phyloP scores from a whole-genome alignment of 1,284 basidiomycete species.

The Irpex rosettiformis region DNA sequence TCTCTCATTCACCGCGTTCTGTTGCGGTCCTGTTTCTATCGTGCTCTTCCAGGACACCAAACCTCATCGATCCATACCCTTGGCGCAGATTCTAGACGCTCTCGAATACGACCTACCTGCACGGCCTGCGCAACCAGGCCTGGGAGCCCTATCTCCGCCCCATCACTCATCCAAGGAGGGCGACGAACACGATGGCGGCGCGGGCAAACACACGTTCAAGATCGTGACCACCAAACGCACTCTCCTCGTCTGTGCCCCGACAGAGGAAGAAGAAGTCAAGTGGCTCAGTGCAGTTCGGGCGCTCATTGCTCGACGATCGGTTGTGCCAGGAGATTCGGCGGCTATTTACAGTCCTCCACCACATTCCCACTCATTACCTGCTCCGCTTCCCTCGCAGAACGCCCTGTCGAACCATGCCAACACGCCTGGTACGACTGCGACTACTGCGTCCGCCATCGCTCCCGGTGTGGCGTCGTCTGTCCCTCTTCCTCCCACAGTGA shows the following conservation, averaged over 20 bases:
- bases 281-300: constrained; percentile 96
- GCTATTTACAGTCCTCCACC: constrained; percentile 4
- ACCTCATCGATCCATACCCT: constrained; percentile 82
- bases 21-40: constrained; percentile 14
- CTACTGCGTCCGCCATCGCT: not conserved
- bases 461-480: not conserved
- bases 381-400: not conserved
- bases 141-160: constrained; percentile 34
- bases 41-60: constrained; percentile 67
- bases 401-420: not conserved
- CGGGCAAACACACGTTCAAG: constrained; percentile 79
- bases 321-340: constrained; percentile 34
- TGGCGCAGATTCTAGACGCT: constrained; percentile 87
- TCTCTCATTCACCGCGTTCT: constrained; percentile 1
- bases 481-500: not conserved
- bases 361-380: not conserved
- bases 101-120: constrained; percentile 77
- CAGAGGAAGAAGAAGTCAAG: constrained; percentile 97
- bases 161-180: constrained; percentile 29
- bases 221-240: constrained; percentile 94
- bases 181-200: constrained; percentile 39
- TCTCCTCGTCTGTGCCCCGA: constrained; percentile 88
- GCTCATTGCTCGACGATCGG: constrained; percentile 72
- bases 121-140: constrained; percentile 26
- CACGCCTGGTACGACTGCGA: not conserved